These are phyloP conservation scores for Trebouxiophyceae sp. DNA, from an alignment of 163 green algal genomes.

Conservation along the genomic window DNA sequence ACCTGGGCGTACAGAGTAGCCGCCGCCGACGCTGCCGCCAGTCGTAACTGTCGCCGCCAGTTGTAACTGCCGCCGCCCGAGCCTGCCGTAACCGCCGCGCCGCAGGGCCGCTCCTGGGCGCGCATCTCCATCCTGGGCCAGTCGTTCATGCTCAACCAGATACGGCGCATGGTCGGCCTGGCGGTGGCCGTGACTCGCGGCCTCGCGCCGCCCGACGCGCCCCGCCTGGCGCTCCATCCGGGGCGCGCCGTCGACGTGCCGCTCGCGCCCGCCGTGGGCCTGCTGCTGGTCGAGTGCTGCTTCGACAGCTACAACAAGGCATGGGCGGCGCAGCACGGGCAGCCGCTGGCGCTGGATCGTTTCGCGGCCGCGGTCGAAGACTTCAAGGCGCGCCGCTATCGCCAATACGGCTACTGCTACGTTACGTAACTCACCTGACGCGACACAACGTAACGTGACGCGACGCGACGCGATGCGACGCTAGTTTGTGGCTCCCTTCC, in stretches of 20 bases:
- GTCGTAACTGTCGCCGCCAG: too few species aligned
- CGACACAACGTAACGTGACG: too few species aligned
- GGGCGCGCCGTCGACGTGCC: constrained; percentile 31
- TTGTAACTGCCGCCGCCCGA: too few species aligned
- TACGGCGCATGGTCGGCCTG: constrained; percentile 92
- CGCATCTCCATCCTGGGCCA: constrained; percentile 76
- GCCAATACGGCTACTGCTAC: too few species aligned
- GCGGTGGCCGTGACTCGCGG: constrained; percentile 73
- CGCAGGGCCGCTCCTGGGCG: constrained; percentile 58
- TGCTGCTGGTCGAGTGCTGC: constrained; percentile 72
- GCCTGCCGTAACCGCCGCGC: too few species aligned
- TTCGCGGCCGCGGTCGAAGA: constrained; percentile 14
- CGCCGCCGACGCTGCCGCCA: too few species aligned
- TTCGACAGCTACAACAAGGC: constrained; percentile 45
- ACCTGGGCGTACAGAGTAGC: too few species aligned
- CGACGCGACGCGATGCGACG: too few species aligned
- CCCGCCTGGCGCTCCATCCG: constrained; percentile 51
- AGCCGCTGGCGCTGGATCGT: background rate
- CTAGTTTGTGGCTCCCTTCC: too few species aligned
- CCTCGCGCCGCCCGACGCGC: constrained; percentile 30
- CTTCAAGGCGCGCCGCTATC: constrained; percentile 45
- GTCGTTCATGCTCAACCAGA: constrained; percentile 97
- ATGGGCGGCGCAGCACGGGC: constrained; percentile 18
- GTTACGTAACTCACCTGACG: too few species aligned
- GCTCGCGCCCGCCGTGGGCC: constrained; percentile 80